Evolutionary conservation across 495 filamentous ascomycete genomes (phyloP).

Genomic region (Bombardia bombarda): DNA sequence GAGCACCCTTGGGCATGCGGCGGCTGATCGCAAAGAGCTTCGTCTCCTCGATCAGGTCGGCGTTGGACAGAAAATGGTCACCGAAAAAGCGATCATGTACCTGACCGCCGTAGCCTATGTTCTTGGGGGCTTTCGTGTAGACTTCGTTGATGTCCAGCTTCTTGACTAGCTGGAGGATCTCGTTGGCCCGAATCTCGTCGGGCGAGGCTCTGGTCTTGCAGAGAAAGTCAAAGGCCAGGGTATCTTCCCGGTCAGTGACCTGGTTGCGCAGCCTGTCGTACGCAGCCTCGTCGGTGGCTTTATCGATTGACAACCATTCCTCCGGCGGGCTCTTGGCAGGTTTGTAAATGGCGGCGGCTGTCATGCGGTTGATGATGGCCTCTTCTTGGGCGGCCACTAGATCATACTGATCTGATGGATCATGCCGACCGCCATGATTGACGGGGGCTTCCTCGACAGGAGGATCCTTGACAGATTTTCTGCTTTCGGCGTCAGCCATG

Average conservation of each 20-base stretch:
- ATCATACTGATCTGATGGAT: slow-evolving; percentile 11
- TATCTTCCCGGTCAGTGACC: slow-evolving; percentile 3
- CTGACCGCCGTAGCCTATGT: slow-evolving; percentile 22
- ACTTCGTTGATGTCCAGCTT: slow-evolving; percentile 22
- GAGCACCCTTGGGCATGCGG: slow-evolving; percentile 45
- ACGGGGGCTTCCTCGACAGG: not conserved
- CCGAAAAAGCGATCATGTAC: slow-evolving; percentile 24
- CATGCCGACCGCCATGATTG: no score
- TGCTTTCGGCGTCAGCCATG: slow-evolving; percentile 10
- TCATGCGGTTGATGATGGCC: not conserved
- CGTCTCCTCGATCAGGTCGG: slow-evolving; percentile 38
- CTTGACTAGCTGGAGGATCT: slow-evolving; percentile 23
- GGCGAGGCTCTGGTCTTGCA: not conserved
- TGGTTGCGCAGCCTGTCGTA: slow-evolving; percentile 3
- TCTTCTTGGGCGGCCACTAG: slow-evolving; percentile 3
- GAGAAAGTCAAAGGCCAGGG: slow-evolving; percentile 5
- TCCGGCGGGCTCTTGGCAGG: not conserved
- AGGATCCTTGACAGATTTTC: not conserved
- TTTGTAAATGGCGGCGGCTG: not conserved
- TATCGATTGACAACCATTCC: not conserved
- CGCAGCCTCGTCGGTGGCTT: not conserved
- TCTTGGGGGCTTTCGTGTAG: slow-evolving; percentile 9
- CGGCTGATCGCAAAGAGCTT: slow-evolving; percentile 32
- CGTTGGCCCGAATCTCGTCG: slow-evolving; percentile 22
- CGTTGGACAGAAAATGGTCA: slow-evolving; percentile 42